Base-by-base conservation (phyloP, 202 grass and related monocot genomes). In the Panicum hallii region DNA sequence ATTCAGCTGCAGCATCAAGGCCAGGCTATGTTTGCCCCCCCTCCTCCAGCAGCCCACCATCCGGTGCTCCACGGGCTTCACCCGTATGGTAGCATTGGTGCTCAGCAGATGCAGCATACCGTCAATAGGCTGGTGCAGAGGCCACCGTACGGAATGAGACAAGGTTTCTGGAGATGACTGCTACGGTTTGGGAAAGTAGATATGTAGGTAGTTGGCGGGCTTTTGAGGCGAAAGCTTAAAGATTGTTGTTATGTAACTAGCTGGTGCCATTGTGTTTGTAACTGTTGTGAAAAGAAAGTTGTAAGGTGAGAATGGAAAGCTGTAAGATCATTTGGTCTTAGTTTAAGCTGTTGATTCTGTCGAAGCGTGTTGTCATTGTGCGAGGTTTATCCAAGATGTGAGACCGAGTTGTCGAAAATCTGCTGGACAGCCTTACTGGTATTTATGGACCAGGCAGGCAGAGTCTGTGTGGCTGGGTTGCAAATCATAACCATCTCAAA, bases 91-190 rank as follows among this genome's bases (percentile, higher is more conserved):
- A 30, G 77, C 83, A 64, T 72, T 22, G 49, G 67, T 63, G 48
- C 73, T 34, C 88, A 42, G 5, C 74, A 43, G 57, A 17, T 74
- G 66, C 83, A 49, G 66, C 53, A 40, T 28, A 44, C 70, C 12
- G 26, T 79, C 26, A 47, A 57, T 70, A 70, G 52, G 22, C 2
- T 63, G 44, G 1, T 78, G 20, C 86, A 71, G 15, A 62, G 28
- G 36, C 60, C 79, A 1, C 75, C 84, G 5, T 90, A 84, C 22
- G 80, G 74, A 60, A 56, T 62, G 36, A 42, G 74, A 26, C 80
- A 70, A 1, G 63, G 83, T 48, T 76, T 76, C 63, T 46, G 84
- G 89, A 41, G 84, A 70, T 87, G 89, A 87, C 32, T 38, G 53
- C 19, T 64, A 38, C 26, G 40, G 44, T 34, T 75, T 10, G 20